Evolutionary conservation across 1,139 yeast species (phyloP).

Genomic region (Ogataea hybrid): DNA sequence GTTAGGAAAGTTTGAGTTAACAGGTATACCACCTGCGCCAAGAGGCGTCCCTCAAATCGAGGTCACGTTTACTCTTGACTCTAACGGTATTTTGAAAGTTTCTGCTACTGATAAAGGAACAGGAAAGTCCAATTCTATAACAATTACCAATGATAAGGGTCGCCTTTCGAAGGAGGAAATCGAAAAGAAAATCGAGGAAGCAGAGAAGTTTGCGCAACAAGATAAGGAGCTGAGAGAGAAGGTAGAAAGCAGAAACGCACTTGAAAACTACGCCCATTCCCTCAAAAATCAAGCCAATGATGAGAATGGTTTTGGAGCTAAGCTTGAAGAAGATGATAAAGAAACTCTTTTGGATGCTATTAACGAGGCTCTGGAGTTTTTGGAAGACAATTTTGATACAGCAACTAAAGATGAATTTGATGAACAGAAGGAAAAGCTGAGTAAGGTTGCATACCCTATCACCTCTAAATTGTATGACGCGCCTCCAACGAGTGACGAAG

Average conservation of each 20-base stretch:
- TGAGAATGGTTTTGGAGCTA: constrained; percentile 36
- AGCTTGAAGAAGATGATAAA: constrained; percentile 88
- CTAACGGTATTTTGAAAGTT: constrained; percentile 93
- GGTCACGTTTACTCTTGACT: constrained; percentile 92
- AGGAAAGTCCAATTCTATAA: constrained; percentile 90
- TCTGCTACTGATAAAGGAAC: constrained; percentile 96
- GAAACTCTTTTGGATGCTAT: constrained; percentile 87
- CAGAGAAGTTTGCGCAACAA: constrained; percentile 60
- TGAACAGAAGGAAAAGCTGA: constrained; percentile 86
- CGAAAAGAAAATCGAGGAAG: constrained; percentile 65
- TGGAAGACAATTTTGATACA: constrained; percentile 78
- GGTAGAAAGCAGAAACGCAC: constrained; percentile 73
- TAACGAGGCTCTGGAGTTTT: constrained; percentile 83
- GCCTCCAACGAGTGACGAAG: constrained; percentile 45
- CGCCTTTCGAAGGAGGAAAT: constrained; percentile 77
- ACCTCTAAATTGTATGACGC: constrained; percentile 84
- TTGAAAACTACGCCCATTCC: constrained; percentile 86
- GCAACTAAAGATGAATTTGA: constrained; percentile 93
- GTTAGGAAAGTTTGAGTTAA: constrained; percentile 92
- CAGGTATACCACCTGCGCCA: constrained; percentile 97
- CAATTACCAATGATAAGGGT: constrained; percentile 96
- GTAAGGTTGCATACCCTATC: constrained; percentile 86
- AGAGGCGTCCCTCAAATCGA: constrained; percentile 98
- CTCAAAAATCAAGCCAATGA: constrained; percentile 53
- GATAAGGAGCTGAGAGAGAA: constrained; percentile 56